Percentiles rank a stretch among this genome's conserved stretches.
Evolutionary conservation across 2,329 filamentous ascomycete genomes (phyloP).

Genomic region (Didymella glomerata): DNA sequence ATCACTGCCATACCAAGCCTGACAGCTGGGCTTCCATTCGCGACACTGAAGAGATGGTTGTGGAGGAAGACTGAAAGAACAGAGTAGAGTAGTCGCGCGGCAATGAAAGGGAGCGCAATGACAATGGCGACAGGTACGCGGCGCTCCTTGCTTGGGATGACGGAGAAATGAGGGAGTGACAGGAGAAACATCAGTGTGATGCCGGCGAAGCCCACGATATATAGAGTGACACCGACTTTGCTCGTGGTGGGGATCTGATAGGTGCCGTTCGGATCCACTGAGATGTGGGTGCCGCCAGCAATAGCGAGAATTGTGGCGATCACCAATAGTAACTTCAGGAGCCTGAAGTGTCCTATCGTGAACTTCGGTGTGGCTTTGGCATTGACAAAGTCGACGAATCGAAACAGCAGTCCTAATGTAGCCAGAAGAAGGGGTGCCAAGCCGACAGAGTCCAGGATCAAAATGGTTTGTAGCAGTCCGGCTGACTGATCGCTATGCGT

Average conservation of each 20-base stretch:
- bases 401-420: slow-evolving; percentile 56
- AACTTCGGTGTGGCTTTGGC: slow-evolving; percentile 26
- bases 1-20: slow-evolving; percentile 27
- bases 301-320: slow-evolving; percentile 50
- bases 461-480: slow-evolving; percentile 52
- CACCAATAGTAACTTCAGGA: slow-evolving; percentile 44
- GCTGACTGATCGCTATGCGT: slow-evolving; percentile 56
- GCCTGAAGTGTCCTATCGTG: slow-evolving; percentile 36
- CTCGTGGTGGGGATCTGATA: slow-evolving; percentile 28
- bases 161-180: slow-evolving; percentile 9
- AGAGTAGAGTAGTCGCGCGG: slow-evolving; percentile 32
- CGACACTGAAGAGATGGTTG: slow-evolving; percentile 28
- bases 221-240: slow-evolving; percentile 30
- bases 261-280: slow-evolving; percentile 21
- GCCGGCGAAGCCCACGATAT: slow-evolving; percentile 27
- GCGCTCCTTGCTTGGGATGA: slow-evolving; percentile 24
- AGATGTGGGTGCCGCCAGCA: slow-evolving; percentile 27
- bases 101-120: slow-evolving; percentile 31
- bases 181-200: slow-evolving; percentile 19
- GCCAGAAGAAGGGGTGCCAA: slow-evolving; percentile 60
- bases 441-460: slow-evolving; percentile 58
- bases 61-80: slow-evolving; percentile 26
- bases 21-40: slow-evolving; percentile 25
- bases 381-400: slow-evolving; percentile 38
- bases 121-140: slow-evolving; percentile 25